Percentiles rank a stretch among this genome's conserved stretches.
phyloP scores from a whole-genome alignment of 2,329 filamentous ascomycete species.

The Trichoderma sp. region DNA sequence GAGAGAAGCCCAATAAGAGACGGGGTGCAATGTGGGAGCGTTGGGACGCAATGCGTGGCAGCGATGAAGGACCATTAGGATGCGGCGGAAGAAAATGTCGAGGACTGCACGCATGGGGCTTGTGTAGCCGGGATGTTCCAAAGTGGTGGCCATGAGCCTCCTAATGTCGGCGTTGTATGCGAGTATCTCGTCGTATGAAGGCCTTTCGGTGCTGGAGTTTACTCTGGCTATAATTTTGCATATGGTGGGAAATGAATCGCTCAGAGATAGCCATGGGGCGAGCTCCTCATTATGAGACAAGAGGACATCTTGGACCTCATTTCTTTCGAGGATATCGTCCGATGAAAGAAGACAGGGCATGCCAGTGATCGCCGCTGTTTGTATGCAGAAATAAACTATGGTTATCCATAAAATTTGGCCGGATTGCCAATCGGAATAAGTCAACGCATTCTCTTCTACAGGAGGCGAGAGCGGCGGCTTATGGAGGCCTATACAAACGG shows the following conservation, averaged over 20 bases:
- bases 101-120: background rate
- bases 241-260: background rate
- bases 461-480: background rate
- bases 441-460: background rate
- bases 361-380: background rate
- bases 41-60: background rate
- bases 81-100: constrained; percentile 4
- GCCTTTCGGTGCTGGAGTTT: background rate
- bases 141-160: background rate
- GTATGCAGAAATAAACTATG: constrained; percentile 4
- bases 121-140: background rate
- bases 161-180: background rate
- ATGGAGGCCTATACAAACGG: constrained; percentile 3
- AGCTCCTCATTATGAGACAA: background rate
- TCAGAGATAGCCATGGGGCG: background rate
- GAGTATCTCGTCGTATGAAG: background rate
- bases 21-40: background rate
- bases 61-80: constrained; percentile 1
- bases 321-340: background rate
- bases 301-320: background rate
- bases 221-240: constrained; percentile 6
- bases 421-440: background rate
- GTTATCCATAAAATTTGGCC: background rate
- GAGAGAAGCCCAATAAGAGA: constrained; percentile 10
- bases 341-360: constrained; percentile 5